phyloP scores from a whole-genome alignment of 495 filamentous ascomycete species.

The Hyphodiscus hymeniophilus region DNA sequence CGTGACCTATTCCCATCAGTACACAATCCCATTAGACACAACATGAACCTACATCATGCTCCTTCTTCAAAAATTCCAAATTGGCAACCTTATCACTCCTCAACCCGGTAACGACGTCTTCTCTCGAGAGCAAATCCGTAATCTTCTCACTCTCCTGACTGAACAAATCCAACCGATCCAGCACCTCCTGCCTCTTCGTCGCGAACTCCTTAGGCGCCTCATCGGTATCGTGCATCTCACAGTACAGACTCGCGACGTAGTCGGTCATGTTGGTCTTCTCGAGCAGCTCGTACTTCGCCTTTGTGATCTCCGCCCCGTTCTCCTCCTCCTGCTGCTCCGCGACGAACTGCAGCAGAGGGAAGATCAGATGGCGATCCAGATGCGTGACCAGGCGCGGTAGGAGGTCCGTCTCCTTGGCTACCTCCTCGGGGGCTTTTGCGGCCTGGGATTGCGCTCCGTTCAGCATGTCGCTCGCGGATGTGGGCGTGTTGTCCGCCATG shows the following conservation, averaged over 20 bases:
- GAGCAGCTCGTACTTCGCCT: conserved; percentile 83
- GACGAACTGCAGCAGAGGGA: conserved; percentile 82
- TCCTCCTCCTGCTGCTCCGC: conserved; percentile 49
- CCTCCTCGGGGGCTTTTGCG: conserved; percentile 43
- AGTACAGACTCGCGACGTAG: conserved; percentile 83
- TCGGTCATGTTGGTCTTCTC: conserved; percentile 98
- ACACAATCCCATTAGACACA: neutral
- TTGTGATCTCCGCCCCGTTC: conserved; percentile 58
- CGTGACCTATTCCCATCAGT: conserved; percentile 51
- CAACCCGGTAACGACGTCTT: conserved; percentile 80
- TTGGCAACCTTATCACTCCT: conserved; percentile 95
- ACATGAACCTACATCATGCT: conserved; percentile 58
- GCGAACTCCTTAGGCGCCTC: conserved; percentile 76
- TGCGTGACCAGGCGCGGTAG: conserved; percentile 82
- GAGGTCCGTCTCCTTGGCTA: conserved; percentile 65
- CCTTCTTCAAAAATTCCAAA: conserved; percentile 90
- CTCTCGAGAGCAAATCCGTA: conserved; percentile 69
- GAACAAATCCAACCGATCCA: conserved; percentile 68
- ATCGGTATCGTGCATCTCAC: conserved; percentile 72
- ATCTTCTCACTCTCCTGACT: conserved; percentile 83
- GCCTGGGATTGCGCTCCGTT: conserved; percentile 41
- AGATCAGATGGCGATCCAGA: conserved; percentile 93
- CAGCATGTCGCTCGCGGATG: conserved; percentile 29
- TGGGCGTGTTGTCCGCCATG: conserved; percentile 61
- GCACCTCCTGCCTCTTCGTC: conserved; percentile 80